Percentiles rank a stretch among this genome's conserved stretches.
Conservation (phyloP, 208 protist genomes). For the Crithidia mellificae region DNA sequence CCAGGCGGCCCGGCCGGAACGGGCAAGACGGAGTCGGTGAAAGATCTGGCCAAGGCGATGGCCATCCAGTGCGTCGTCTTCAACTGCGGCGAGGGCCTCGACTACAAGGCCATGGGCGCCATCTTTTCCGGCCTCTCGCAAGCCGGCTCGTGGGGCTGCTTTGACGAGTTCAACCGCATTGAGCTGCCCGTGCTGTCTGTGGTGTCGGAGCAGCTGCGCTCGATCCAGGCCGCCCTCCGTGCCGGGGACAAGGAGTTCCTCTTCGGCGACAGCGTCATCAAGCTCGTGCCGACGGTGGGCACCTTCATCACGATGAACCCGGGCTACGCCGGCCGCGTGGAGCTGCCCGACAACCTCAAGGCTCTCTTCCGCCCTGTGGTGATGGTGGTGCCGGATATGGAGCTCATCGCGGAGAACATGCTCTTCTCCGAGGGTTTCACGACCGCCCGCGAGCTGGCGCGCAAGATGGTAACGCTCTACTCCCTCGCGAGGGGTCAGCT, state of each 20-base stretch:
- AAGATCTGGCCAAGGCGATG: slow-evolving; percentile 98
- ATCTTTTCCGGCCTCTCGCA: slow-evolving; percentile 98
- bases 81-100: slow-evolving; percentile 99
- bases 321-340: slow-evolving; percentile 98
- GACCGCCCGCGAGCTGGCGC: slow-evolving; percentile 93
- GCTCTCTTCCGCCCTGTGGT: slow-evolving; percentile 98
- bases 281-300: slow-evolving; percentile 92
- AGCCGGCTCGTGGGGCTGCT: slow-evolving; percentile 98
- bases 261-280: slow-evolving; percentile 90
- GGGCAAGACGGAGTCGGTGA: slow-evolving; percentile 98
- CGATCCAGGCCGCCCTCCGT: slow-evolving; percentile 95
- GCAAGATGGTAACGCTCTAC: slow-evolving; percentile 99
- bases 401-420: slow-evolving; percentile 99
- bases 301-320: slow-evolving; percentile 99
- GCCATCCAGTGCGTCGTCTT: slow-evolving; percentile 98
- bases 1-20: slow-evolving; percentile 96
- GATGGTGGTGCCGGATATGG: slow-evolving; percentile 98
- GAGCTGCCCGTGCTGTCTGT: slow-evolving; percentile 98
- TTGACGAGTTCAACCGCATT: slow-evolving; percentile 99
- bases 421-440: slow-evolving; percentile 98
- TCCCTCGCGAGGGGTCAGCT: slow-evolving; percentile 97
- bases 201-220: slow-evolving; percentile 97
- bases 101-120: slow-evolving; percentile 97
- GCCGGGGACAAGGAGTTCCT: slow-evolving; percentile 86
- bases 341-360: slow-evolving; percentile 99